phyloP scores from a whole-genome alignment of 2,329 filamentous ascomycete genomes.

The Verticillium isaacii region DNA sequence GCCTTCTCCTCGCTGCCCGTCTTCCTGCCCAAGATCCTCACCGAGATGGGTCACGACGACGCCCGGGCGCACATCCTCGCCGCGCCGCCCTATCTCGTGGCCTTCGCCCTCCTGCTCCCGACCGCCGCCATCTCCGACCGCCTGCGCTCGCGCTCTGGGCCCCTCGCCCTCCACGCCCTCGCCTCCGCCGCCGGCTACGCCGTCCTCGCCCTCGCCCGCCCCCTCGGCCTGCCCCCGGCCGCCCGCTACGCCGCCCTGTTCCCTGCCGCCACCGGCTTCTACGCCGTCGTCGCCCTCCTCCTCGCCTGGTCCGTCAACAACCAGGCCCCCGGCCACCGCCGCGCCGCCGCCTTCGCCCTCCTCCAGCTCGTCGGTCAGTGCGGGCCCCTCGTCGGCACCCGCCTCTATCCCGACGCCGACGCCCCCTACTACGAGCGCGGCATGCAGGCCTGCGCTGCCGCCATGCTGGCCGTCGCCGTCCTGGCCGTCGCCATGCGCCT shows the following conservation, averaged over 20 bases:
- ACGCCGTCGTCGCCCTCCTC: constrained; percentile 76
- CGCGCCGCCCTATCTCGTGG: constrained; percentile 74
- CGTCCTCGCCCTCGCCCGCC: constrained; percentile 55
- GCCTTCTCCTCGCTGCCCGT: constrained; percentile 84
- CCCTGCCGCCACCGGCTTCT: constrained; percentile 75
- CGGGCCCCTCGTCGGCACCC: constrained; percentile 66
- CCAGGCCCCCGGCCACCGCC: constrained; percentile 62
- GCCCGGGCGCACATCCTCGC: constrained; percentile 70
- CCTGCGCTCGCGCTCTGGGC: constrained; percentile 54
- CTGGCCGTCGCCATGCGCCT: constrained; percentile 49
- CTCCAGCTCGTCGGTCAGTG: constrained; percentile 79
- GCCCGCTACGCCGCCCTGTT: constrained; percentile 71
- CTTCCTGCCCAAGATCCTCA: constrained; percentile 77
- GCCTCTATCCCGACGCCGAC: constrained; percentile 57
- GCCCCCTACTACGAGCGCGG: constrained; percentile 58
- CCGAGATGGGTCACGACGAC: constrained; percentile 67
- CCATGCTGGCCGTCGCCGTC: constrained; percentile 57
- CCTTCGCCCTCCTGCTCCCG: constrained; percentile 67
- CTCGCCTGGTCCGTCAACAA: constrained; percentile 91
- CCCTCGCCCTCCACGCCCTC: constrained; percentile 65
- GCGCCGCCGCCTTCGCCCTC: constrained; percentile 73
- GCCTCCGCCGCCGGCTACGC: constrained; percentile 58
- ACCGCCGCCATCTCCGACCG: constrained; percentile 72
- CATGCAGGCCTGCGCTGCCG: constrained; percentile 57
- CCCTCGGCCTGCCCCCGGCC: constrained; percentile 34